phyloP scores from a whole-genome alignment of 2,329 filamentous ascomycete species.

The Penicillium janthinellum region DNA sequence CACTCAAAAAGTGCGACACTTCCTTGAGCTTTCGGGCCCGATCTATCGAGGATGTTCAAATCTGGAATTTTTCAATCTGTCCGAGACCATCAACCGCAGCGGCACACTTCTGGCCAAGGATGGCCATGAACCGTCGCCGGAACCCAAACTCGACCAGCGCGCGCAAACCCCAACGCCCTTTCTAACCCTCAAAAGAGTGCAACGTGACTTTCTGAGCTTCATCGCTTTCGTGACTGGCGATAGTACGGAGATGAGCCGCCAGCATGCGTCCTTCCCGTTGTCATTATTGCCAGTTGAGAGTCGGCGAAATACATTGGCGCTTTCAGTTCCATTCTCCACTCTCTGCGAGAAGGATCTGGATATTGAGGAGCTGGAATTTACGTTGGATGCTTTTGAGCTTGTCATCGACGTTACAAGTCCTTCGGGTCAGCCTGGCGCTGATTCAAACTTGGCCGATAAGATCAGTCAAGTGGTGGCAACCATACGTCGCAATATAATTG shows the following conservation, averaged over 20 bases:
- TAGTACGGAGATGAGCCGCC: constrained; percentile 32
- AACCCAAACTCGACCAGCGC: constrained; percentile 39
- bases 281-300: constrained; percentile 63
- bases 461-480: constrained; percentile 62
- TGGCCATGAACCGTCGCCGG: constrained; percentile 29
- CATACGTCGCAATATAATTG: constrained; percentile 64
- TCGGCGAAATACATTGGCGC: constrained; percentile 67
- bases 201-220: constrained; percentile 70
- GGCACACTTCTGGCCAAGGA: constrained; percentile 30
- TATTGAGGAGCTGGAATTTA: constrained; percentile 66
- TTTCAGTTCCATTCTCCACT: constrained; percentile 62
- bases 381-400: constrained; percentile 68
- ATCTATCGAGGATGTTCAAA: constrained; percentile 70
- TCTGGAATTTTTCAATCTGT: constrained; percentile 75
- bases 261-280: constrained; percentile 59
- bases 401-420: constrained; percentile 49
- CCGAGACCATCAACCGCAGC: constrained; percentile 50
- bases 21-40: constrained; percentile 53
- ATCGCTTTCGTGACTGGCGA: constrained; percentile 60
- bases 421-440: constrained; percentile 34
- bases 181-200: constrained; percentile 67
- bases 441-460: constrained; percentile 46
- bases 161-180: constrained; percentile 57
- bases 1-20: constrained; percentile 57
- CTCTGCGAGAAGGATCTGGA: constrained; percentile 58